phyloP scores from a whole-genome alignment of 1,139 yeast species.

The Yueomyces sp. region DNA sequence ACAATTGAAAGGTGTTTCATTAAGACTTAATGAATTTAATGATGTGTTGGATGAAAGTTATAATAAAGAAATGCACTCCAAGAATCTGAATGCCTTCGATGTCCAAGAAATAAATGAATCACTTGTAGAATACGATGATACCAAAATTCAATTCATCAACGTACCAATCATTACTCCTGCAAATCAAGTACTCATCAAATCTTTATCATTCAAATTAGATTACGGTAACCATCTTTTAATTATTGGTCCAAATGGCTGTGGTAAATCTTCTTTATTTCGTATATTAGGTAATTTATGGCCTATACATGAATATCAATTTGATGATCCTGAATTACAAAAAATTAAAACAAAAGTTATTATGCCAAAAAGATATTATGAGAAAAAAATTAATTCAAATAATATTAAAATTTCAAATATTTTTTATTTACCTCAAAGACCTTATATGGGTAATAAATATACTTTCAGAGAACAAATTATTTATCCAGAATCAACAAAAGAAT shows the following conservation, averaged over 20 bases:
- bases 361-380: slow-evolving; percentile 14
- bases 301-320: slow-evolving; percentile 53
- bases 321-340: slow-evolving; percentile 30
- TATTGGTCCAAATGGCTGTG: slow-evolving; percentile 94
- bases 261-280: slow-evolving; percentile 83
- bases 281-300: slow-evolving; percentile 94
- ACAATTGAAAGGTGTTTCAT: slow-evolving; percentile 74
- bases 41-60: slow-evolving; percentile 35
- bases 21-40: slow-evolving; percentile 62
- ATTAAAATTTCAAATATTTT: slow-evolving; percentile 41
- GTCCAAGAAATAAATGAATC: slow-evolving; percentile 63
- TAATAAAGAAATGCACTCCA: background rate
- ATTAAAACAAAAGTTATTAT: slow-evolving; percentile 24
- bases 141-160: slow-evolving; percentile 54
- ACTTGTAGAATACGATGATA: slow-evolving; percentile 35
- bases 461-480: slow-evolving; percentile 82
- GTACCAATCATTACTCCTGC: slow-evolving; percentile 80
- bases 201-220: slow-evolving; percentile 56
- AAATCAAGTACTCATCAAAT: slow-evolving; percentile 57
- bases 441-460: slow-evolving; percentile 55
- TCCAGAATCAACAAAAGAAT: slow-evolving; percentile 61
- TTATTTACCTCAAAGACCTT: slow-evolving; percentile 88
- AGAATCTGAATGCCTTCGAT: slow-evolving; percentile 51
- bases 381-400: background rate
- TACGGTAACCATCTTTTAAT: slow-evolving; percentile 79